phyloP scores from a whole-genome alignment of 225 moss, liverwort and hornwort species.

The Asterella californica region DNA sequence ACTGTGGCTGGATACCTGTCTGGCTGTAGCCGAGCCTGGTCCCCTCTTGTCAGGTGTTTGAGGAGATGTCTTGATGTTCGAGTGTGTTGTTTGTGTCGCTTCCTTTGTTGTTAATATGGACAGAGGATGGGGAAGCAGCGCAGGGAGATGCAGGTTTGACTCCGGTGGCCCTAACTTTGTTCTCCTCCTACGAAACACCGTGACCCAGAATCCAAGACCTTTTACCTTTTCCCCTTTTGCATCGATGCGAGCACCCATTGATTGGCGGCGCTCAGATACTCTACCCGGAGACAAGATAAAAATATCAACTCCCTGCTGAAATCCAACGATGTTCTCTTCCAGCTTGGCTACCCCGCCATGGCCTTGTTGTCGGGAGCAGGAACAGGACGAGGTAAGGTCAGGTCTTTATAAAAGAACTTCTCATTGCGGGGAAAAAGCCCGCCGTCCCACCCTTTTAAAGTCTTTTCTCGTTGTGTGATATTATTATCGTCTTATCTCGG shows the following conservation, averaged over 20 bases:
- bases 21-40: neutral
- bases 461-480: neutral
- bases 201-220: constrained; percentile 4
- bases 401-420: neutral
- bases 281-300: constrained; percentile 1
- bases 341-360: neutral
- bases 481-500: neutral
- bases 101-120: neutral
- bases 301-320: neutral
- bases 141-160: constrained; percentile 8
- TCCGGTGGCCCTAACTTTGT: constrained; percentile 5
- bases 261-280: constrained; percentile 17
- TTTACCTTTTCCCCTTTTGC: neutral
- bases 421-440: neutral
- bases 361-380: constrained; percentile 3
- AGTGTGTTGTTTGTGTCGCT: neutral
- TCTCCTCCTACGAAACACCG: neutral
- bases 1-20: neutral
- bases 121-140: neutral
- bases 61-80: neutral
- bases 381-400: no score
- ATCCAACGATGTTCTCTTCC: neutral
- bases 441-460: neutral
- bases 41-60: neutral
- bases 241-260: neutral